Conservation (phyloP, 257 asterid species). For the Penstemon newberryi region DNA sequence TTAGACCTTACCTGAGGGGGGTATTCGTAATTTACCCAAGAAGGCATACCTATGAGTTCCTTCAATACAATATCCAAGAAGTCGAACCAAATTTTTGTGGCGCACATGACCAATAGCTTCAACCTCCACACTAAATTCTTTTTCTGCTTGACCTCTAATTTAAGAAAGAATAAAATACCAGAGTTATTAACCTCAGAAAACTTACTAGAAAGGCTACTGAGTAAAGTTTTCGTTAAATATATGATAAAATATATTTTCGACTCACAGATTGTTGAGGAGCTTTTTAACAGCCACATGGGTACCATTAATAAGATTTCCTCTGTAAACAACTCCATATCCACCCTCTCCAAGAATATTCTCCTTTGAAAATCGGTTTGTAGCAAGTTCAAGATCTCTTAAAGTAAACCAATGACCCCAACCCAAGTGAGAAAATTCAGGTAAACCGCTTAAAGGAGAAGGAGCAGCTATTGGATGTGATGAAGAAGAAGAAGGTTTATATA, state of each 20-base stretch:
- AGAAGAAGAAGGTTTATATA: slow-evolving; percentile 50
- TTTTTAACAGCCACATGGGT: slow-evolving; percentile 85
- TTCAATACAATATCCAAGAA: slow-evolving; percentile 93
- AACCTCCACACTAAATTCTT: slow-evolving; percentile 89
- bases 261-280: slow-evolving; percentile 95
- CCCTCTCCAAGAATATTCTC: slow-evolving; percentile 94
- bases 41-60: slow-evolving; percentile 87
- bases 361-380: slow-evolving; percentile 80
- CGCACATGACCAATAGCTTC: slow-evolving; percentile 97
- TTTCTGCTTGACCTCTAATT: slow-evolving; percentile 94
- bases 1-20: no score
- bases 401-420: slow-evolving; percentile 99
- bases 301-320: slow-evolving; percentile 77
- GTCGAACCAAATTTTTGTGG: slow-evolving; percentile 94
- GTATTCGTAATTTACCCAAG: no score
- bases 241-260: slow-evolving; percentile 17
- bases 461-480: slow-evolving; percentile 65
- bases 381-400: slow-evolving; percentile 76
- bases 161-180: background rate
- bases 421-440: slow-evolving; percentile 88
- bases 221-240: slow-evolving; percentile 11
- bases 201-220: background rate
- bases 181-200: slow-evolving; percentile 18
- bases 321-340: slow-evolving; percentile 92
- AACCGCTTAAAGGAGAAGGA: slow-evolving; percentile 85